Evolutionary conservation across 345 rosid genomes (phyloP).

Genomic region (Citrus cavaleriei): DNA sequence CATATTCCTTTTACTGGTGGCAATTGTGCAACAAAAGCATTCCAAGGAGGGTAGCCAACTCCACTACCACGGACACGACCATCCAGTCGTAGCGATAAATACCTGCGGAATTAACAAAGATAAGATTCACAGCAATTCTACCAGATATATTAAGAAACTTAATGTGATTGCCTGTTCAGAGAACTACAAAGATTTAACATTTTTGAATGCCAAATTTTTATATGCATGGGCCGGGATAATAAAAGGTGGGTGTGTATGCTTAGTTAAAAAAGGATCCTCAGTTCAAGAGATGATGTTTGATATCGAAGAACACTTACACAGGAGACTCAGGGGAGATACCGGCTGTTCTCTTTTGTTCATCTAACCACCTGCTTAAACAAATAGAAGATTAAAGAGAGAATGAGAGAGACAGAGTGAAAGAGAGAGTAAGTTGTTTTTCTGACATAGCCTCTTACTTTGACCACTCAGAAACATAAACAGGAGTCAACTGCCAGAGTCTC

Average conservation of each 20-base stretch:
- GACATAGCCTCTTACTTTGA: conserved; percentile 51
- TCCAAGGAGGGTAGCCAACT: conserved; percentile 97
- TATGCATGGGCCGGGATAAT: background rate
- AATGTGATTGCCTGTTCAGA: background rate
- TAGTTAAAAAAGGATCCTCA: background rate
- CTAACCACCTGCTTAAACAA: conserved; percentile 58
- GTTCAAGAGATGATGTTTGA: background rate
- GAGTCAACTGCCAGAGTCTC: conserved; percentile 83
- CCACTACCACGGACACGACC: conserved; percentile 97
- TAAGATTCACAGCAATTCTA: background rate
- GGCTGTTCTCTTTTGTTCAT: conserved; percentile 85
- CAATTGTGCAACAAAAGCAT: conserved; percentile 85
- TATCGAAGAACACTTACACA: conserved; percentile 49
- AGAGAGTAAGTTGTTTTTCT: background rate
- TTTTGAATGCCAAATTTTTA: background rate
- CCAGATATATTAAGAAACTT: background rate
- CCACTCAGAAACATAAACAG: conserved; percentile 67
- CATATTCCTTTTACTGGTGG: conserved; percentile 89
- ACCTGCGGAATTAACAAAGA: conserved; percentile 39
- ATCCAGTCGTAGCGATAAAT: conserved; percentile 80
- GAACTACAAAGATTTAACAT: background rate
- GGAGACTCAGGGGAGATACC: conserved; percentile 79
- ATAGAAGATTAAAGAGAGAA: conserved; percentile 1
- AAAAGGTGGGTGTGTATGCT: background rate
- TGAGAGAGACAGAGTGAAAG: background rate